Percentiles rank a stretch among this genome's conserved stretches.
These are phyloP conservation scores for Tetrahymena malaccensis DNA, from an alignment of 73 alveolate genomes.

Conservation along the genomic window DNA sequence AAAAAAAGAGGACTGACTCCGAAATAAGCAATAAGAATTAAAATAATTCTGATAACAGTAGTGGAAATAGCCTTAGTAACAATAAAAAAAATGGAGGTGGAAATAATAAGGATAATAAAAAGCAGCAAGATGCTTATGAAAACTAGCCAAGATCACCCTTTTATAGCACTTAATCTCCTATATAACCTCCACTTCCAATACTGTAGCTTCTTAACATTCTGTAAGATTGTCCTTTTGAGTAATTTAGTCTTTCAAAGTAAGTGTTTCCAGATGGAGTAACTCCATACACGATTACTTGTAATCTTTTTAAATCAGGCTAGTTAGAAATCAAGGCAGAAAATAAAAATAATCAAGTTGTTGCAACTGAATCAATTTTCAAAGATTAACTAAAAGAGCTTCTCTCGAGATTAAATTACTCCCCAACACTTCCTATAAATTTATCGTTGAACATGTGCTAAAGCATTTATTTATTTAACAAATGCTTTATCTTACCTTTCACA, in stretches of 20 bases:
- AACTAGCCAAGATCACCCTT: not conserved
- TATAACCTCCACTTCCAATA: not conserved
- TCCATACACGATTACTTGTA: not conserved
- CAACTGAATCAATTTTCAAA: not conserved
- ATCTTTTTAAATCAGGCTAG: not conserved
- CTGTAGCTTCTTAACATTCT: not conserved
- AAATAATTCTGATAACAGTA: not conserved
- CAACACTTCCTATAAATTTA: not conserved
- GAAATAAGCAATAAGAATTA: not conserved
- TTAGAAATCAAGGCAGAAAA: not conserved
- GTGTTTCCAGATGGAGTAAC: not conserved
- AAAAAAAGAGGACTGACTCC: not conserved
- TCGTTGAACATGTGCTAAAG: not conserved
- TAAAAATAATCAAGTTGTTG: not conserved
- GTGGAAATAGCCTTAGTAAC: not conserved
- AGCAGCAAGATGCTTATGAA: not conserved
- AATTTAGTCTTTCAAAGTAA: not conserved
- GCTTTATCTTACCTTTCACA: not conserved
- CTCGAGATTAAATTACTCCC: not conserved
- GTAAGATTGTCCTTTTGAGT: not conserved
- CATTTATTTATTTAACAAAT: not conserved
- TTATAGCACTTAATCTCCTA: not conserved
- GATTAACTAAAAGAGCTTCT: not conserved
- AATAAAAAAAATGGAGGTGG: no score
- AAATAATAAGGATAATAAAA: not conserved